Evolutionary conservation across 2,329 filamentous ascomycete species (phyloP).

Genomic region (Nothopassalora personata): DNA sequence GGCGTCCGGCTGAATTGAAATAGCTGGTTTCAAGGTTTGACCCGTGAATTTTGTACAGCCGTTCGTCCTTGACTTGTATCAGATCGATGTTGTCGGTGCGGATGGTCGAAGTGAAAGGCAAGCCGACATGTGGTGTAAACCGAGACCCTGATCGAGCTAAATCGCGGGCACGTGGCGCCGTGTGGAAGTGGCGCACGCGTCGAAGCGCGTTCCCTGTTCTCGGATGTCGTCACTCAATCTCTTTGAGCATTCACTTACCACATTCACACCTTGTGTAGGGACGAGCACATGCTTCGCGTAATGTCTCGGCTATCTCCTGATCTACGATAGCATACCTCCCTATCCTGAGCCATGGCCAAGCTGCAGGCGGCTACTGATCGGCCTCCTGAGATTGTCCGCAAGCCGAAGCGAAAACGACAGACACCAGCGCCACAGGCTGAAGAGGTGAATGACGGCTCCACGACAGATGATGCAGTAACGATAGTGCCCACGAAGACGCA

Average conservation of each 20-base stretch:
- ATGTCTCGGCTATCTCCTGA: background rate
- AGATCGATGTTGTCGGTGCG: background rate
- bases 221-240: conserved; percentile 5
- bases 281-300: too few relatives aligned
- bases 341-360: conserved; percentile 36
- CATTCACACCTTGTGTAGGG: background rate
- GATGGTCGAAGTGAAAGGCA: background rate
- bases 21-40: background rate
- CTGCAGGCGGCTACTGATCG: conserved; percentile 43
- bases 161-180: background rate
- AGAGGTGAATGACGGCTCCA: background rate
- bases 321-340: background rate
- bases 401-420: conserved; percentile 14
- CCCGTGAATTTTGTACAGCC: too few relatives aligned
- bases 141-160: background rate
- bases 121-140: background rate
- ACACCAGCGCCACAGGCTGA: conserved; percentile 5
- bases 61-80: too few relatives aligned
- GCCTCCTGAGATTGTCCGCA: conserved; percentile 9
- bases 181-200: background rate
- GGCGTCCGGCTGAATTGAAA: background rate
- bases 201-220: background rate
- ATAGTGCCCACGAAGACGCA: conserved; percentile 52
- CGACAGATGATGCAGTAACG: conserved; percentile 27
- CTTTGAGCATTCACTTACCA: conserved; percentile 1